Percentiles rank a stretch among this genome's conserved stretches.
Conservation (phyloP, 257 asterid genomes). For the Perilla frutescens region DNA sequence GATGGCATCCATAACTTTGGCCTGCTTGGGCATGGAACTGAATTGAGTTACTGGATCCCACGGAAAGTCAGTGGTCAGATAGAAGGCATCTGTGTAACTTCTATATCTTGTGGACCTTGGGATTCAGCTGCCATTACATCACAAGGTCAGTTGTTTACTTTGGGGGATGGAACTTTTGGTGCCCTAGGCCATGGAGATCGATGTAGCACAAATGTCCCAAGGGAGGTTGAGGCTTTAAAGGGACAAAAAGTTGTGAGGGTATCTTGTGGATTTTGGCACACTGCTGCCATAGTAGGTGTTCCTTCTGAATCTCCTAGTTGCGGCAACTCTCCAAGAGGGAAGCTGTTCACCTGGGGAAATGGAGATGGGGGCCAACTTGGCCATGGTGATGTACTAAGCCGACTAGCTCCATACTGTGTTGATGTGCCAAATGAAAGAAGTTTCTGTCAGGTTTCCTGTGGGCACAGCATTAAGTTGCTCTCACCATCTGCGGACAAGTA, state of each 20-base stretch:
- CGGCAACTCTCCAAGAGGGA: slow-evolving; percentile 42
- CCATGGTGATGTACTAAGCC: slow-evolving; percentile 56
- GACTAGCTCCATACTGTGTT: slow-evolving; percentile 51
- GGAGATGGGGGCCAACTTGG: slow-evolving; percentile 85
- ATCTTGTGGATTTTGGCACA: slow-evolving; percentile 84
- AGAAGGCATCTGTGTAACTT: slow-evolving; percentile 55
- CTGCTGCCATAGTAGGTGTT: slow-evolving; percentile 74
- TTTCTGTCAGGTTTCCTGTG: slow-evolving; percentile 72
- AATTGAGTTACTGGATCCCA: slow-evolving; percentile 68
- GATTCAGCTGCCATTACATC: slow-evolving; percentile 76
- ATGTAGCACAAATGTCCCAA: slow-evolving; percentile 54
- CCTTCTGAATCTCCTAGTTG: slow-evolving; percentile 38
- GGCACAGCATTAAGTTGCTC: slow-evolving; percentile 67
- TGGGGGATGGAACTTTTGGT: slow-evolving; percentile 86
- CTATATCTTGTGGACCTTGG: slow-evolving; percentile 81
- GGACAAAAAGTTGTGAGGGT: slow-evolving; percentile 53
- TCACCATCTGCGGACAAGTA: slow-evolving; percentile 64
- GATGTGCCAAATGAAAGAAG: slow-evolving; percentile 38
- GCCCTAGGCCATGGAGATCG: slow-evolving; percentile 79
- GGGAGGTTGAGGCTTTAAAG: slow-evolving; percentile 64
- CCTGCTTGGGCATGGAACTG: slow-evolving; percentile 77
- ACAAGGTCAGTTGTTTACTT: slow-evolving; percentile 63
- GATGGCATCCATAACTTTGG: slow-evolving; percentile 63
- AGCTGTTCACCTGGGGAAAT: slow-evolving; percentile 83
- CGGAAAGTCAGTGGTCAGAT: slow-evolving; percentile 57